phyloP scores from a whole-genome alignment of 306 rosid species.

The Fragaria nilgerrensis region DNA sequence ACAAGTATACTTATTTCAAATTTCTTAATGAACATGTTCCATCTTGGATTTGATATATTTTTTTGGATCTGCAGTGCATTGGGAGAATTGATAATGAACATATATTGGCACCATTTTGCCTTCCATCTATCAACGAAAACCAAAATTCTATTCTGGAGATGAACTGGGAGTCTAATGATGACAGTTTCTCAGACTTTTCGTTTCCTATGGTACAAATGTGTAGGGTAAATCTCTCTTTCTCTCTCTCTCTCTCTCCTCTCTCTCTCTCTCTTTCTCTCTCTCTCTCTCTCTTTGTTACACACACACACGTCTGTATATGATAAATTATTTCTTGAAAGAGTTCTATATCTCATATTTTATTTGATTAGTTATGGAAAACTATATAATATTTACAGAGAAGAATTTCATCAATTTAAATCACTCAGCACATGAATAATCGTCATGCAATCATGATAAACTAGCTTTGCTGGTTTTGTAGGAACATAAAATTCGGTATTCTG shows the following conservation, averaged over 20 bases:
- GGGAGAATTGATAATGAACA: constrained; percentile 12
- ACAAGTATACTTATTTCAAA: neutral
- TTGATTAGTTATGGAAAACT: neutral
- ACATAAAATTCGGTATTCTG: neutral
- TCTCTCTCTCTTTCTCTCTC: neutral
- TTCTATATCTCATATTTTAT: neutral
- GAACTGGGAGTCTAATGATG: constrained; percentile 1
- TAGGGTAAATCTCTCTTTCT: constrained; percentile 12
- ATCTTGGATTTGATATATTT: neutral
- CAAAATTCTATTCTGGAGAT: neutral
- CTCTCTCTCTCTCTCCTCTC: neutral
- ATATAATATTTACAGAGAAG: neutral
- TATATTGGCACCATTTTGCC: constrained; percentile 9
- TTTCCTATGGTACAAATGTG: neutral
- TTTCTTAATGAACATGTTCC: neutral
- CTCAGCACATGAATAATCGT: neutral
- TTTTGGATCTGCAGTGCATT: constrained; percentile 11
- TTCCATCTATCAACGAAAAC: neutral
- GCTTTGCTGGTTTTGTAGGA: constrained; percentile 9
- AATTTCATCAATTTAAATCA: neutral
- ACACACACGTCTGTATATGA: neutral
- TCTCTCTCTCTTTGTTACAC: no score
- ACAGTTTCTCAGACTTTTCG: neutral
- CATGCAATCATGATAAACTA: neutral
- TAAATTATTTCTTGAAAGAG: neutral